A percentile compares a stretch with the other conserved stretches of the same genome.
Evolutionary conservation across 2,329 filamentous ascomycete genomes (phyloP).

Genomic region (Hypoxylon sp.): DNA sequence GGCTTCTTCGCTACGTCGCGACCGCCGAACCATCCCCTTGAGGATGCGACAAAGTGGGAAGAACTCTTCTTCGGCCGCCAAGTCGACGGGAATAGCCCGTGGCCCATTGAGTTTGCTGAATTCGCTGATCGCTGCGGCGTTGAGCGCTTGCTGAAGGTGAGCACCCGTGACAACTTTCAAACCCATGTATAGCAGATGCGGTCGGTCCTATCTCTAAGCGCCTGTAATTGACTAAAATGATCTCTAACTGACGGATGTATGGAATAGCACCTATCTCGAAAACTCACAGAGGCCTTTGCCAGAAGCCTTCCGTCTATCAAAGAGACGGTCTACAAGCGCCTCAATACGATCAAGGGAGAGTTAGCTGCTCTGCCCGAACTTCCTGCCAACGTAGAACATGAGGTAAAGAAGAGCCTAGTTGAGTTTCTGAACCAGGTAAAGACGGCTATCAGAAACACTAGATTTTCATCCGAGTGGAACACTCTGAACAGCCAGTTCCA

Average conservation of each 20-base stretch:
- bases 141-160: conserved; percentile 57
- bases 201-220: background rate
- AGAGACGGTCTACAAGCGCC: conserved; percentile 63
- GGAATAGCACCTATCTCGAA: conserved; percentile 62
- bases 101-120: conserved; percentile 63
- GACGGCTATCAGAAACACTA: conserved; percentile 64
- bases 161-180: background rate
- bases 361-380: conserved; percentile 74
- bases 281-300: conserved; percentile 67
- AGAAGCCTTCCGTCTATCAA: conserved; percentile 68
- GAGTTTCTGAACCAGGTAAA: conserved; percentile 69
- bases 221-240: background rate
- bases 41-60: conserved; percentile 66
- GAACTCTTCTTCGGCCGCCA: conserved; percentile 64
- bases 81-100: conserved; percentile 51
- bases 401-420: conserved; percentile 71
- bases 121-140: conserved; percentile 67
- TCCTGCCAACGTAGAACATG: conserved; percentile 74
- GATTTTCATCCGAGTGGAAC: conserved; percentile 55
- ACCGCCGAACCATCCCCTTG: conserved; percentile 67
- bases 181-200: too few relatives aligned
- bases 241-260: conserved; percentile 16
- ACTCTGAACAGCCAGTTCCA: conserved; percentile 53
- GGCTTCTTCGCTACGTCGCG: conserved; percentile 85
- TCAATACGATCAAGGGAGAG: conserved; percentile 65